These are phyloP conservation scores for Zalerion maritima DNA, from an alignment of 495 filamentous ascomycete genomes.

Conservation along the genomic window DNA sequence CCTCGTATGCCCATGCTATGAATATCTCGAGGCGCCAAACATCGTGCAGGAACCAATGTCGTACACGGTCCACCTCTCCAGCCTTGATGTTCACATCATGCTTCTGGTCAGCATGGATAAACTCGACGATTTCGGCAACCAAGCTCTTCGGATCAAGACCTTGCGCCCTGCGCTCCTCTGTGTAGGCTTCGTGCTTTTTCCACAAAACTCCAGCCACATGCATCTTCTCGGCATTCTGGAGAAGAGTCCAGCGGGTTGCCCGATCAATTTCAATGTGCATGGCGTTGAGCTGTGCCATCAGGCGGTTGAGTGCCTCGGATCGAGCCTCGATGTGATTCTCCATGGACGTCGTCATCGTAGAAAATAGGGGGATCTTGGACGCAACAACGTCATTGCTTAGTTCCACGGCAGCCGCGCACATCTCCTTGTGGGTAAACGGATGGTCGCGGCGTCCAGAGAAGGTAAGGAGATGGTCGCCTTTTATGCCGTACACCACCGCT, in stretches of 20 bases:
- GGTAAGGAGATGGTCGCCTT: slow-evolving; percentile 65
- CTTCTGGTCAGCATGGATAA: slow-evolving; percentile 56
- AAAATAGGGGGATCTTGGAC: slow-evolving; percentile 58
- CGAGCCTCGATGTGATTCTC: slow-evolving; percentile 65
- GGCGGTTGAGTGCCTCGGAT: slow-evolving; percentile 50
- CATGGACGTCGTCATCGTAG: slow-evolving; percentile 53
- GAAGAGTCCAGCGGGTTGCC: slow-evolving; percentile 56
- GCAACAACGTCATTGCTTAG: slow-evolving; percentile 72
- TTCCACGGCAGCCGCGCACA: slow-evolving; percentile 61
- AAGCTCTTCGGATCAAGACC: slow-evolving; percentile 36
- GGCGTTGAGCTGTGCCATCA: slow-evolving; percentile 52
- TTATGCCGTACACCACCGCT: slow-evolving; percentile 77
- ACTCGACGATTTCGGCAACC: slow-evolving; percentile 51
- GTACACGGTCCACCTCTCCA: slow-evolving; percentile 54
- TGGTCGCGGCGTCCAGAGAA: slow-evolving; percentile 50
- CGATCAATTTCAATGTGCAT: slow-evolving; percentile 40
- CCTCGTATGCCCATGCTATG: slow-evolving; percentile 58
- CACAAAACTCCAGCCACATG: slow-evolving; percentile 71
- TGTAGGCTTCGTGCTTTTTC: slow-evolving; percentile 52
- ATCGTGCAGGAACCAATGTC: slow-evolving; percentile 72
- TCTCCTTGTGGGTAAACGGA: slow-evolving; percentile 49
- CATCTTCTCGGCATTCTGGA: slow-evolving; percentile 86
- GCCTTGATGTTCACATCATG: slow-evolving; percentile 39
- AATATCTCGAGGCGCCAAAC: slow-evolving; percentile 58
- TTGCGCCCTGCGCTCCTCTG: slow-evolving; percentile 24